phyloP scores from a whole-genome alignment of 176 grass and related monocot genomes.

The Canna indica region DNA sequence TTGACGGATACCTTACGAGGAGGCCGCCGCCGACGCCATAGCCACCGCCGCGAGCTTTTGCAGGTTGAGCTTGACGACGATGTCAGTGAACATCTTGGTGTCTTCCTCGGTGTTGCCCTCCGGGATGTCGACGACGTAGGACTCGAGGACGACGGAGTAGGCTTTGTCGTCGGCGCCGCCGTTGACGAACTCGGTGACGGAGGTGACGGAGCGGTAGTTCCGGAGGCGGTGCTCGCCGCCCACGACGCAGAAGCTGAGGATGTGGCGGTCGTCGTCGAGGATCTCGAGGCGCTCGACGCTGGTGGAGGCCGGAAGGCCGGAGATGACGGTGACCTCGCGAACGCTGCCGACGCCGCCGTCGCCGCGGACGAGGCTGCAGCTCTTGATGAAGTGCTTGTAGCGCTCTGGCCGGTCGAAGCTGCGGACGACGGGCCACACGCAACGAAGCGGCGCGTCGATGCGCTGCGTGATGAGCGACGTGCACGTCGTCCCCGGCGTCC shows the following conservation, averaged over 20 bases:
- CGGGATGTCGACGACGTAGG: constrained; percentile 84
- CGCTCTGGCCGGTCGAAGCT: constrained; percentile 60
- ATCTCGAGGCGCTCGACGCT: constrained; percentile 96
- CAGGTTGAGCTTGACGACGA: constrained; percentile 85
- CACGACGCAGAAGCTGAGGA: constrained; percentile 87
- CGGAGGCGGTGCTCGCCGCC: constrained; percentile 85
- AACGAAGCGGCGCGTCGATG: constrained; percentile 52
- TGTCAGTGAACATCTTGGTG: constrained; percentile 89
- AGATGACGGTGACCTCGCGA: constrained; percentile 78
- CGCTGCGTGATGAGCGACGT: constrained; percentile 82
- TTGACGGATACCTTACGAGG: background rate
- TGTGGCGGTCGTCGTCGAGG: constrained; percentile 69
- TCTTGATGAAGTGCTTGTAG: constrained; percentile 99
- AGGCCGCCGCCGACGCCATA: background rate
- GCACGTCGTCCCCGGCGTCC: constrained; percentile 34
- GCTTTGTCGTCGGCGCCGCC: background rate
- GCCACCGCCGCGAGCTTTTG: constrained; percentile 74
- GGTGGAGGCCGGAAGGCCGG: constrained; percentile 70
- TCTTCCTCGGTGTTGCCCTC: constrained; percentile 84
- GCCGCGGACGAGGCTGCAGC: constrained; percentile 36
- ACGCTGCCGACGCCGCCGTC: constrained; percentile 83
- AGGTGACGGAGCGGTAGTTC: constrained; percentile 95
- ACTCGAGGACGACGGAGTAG: constrained; percentile 80
- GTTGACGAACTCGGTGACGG: constrained; percentile 65
- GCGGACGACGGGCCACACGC: constrained; percentile 80